These are phyloP conservation scores for Crithidia acanthocephali DNA, from an alignment of 208 protist species.

Conservation along the genomic window DNA sequence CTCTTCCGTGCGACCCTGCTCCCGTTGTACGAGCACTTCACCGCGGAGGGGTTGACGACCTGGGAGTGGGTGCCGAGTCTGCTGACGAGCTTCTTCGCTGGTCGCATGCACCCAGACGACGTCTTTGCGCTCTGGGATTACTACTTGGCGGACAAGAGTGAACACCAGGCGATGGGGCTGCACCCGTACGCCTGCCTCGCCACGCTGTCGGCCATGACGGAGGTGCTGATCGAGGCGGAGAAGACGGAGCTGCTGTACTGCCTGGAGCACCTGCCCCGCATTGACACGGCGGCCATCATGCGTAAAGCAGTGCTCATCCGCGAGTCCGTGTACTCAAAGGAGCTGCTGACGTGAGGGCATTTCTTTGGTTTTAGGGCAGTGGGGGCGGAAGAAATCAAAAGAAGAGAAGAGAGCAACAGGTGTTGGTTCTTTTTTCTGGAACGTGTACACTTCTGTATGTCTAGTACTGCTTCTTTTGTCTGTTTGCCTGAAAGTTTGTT, in stretches of 20 bases:
- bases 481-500: no score
- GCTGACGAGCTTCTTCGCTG: conserved; percentile 71
- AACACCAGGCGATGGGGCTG: conserved; percentile 58
- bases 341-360: conserved; percentile 14
- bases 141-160: conserved; percentile 68
- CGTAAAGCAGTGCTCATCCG: conserved; percentile 77
- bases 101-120: conserved; percentile 72
- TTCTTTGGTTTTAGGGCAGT: neutral
- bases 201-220: conserved; percentile 75
- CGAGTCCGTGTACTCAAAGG: conserved; percentile 63
- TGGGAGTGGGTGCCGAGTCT: conserved; percentile 81
- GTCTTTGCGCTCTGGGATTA: conserved; percentile 80
- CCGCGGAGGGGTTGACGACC: conserved; percentile 57
- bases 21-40: conserved; percentile 83
- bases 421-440: neutral
- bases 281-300: conserved; percentile 65
- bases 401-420: neutral
- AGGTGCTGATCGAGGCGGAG: conserved; percentile 84
- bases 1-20: conserved; percentile 72
- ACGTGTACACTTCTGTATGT: neutral
- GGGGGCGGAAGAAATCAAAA: neutral
- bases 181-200: conserved; percentile 85
- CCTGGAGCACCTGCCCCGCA: conserved; percentile 73
- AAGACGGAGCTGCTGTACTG: conserved; percentile 71
- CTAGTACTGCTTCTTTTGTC: no score